Evolutionary conservation across 148 eudicot species (phyloP), one percentile per base, ranked within the genome.

Genomic region (Vaccinium darrowii): DNA sequence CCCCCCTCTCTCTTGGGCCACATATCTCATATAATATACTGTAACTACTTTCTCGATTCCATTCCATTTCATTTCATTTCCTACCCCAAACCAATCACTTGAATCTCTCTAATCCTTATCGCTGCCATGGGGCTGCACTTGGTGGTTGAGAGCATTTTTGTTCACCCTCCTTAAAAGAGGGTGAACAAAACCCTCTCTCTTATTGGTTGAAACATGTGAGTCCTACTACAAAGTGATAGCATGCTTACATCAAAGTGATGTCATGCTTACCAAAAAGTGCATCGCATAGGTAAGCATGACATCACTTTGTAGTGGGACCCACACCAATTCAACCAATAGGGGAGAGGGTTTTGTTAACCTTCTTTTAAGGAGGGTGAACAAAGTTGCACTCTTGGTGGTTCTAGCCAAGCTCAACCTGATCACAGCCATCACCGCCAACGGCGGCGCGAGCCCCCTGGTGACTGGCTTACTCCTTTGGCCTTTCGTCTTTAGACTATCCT

Each of bases 321-420:
- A n/a, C n/a, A n/a, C n/a, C n/a, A n/a, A n/a, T n/a, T n/a, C n/a
- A n/a, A n/a, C n/a, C n/a, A n/a, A n/a, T n/a, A n/a, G n/a, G n/a
- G n/a, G n/a, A n/a, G n/a, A n/a, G n/a, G n/a, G n/a, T n/a, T n/a
- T n/a, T n/a, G n/a, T n/a, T n/a, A n/a, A n/a, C n/a, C n/a, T n/a
- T n/a, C n/a, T n/a, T n/a, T n/a, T n/a, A n/a, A n/a, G n/a, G n/a
- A n/a, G n/a, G n/a, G n/a, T n/a, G n/a, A n/a, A n/a, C n/a, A n/a
- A n/a, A n/a, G n/a, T n/a, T n/a, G n/a, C n/a, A n/a, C n/a, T n/a
- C 75, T 18, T 89, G 85, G 16, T 89, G 81, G 83, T 81, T 60
- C 50, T 90, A 62, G 90, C 90, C 33, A 91, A 89, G 81, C 81
- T 91, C 75, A 83, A 88, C 83, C 85, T 67, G 73, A 25, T 91